Base-by-base conservation (phyloP, 768 basidiomycete species). In the Terana coerulea region DNA sequence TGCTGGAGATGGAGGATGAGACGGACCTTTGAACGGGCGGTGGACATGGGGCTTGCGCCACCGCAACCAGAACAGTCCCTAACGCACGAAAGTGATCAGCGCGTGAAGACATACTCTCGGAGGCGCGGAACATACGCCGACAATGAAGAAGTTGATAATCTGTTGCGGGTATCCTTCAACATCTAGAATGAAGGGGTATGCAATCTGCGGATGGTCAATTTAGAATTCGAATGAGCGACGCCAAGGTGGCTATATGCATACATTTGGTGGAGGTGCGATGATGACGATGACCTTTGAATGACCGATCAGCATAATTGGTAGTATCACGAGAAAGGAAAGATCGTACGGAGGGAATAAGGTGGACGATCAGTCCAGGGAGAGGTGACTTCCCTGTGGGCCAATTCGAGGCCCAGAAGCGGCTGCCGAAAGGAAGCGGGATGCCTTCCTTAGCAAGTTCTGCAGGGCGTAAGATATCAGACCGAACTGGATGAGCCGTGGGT, bases 101-200 rank as follows among this genome's bases (percentile, higher is more conserved):
- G n/a, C n/a, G n/a, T n/a, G n/a, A n/a, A n/a, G n/a, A n/a, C n/a
- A n/a, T n/a, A n/a, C n/a, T n/a, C n/a, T n/a, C n/a, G n/a, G n/a
- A n/a, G n/a, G n/a, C n/a, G n/a, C n/a, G n/a, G 6, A 24, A 65
- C 77, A n/a, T 54, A 81, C 80, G n/a, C 75, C 29, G 30, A 81
- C 71, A 41, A 83, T 72, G 58, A 81, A 79, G 4, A 83, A 60
- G 52, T 78, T 76, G 58, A 84, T 74, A 28, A 83, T 79, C 51
- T 82, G 80, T 25, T 35, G 51, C 1, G 82, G 78, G 57, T 83
- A 74, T 29, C 72, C 79, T 61, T 69, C 70, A 11, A 83, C 70
- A 49, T 83, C 80, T 3, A 84, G 68, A 47, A 83, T 83, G 54
- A 83, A 84, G 0, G 81, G 80, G 59, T 83, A 83, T 0, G 71